These are phyloP conservation scores for Eucalyptus polybractea DNA, from an alignment of 345 rosid genomes.

Conservation along the genomic window DNA sequence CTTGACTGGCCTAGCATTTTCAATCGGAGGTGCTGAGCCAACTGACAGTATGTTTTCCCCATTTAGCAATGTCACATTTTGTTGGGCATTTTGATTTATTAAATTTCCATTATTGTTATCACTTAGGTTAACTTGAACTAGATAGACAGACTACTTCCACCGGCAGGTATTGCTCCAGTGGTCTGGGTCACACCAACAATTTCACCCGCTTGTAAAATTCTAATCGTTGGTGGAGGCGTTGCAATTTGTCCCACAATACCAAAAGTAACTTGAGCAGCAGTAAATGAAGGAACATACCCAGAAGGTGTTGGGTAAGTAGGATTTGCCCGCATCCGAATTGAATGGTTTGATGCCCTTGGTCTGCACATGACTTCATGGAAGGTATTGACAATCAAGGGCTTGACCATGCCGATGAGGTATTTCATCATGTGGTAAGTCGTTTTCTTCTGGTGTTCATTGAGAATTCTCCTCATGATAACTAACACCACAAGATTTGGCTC, in stretches of 20 bases:
- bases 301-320: no score
- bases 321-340: no score
- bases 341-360: no score
- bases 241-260: background rate
- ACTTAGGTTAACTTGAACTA: background rate
- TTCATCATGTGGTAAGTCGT: no score
- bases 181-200: background rate
- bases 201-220: background rate
- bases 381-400: no score
- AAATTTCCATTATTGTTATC: background rate
- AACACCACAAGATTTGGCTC: no score
- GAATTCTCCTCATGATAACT: no score
- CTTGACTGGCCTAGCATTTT: background rate
- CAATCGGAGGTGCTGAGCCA: background rate
- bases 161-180: background rate
- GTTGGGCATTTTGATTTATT: background rate
- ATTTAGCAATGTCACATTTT: background rate
- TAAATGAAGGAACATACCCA: no score
- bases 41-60: background rate
- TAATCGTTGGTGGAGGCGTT: background rate
- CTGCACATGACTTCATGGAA: no score
- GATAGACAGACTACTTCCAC: background rate
- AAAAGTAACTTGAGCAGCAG: background rate
- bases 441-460: no score
- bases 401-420: no score